phyloP scores from a whole-genome alignment of 2,329 filamentous ascomycete species.

The Xylariales sp. region DNA sequence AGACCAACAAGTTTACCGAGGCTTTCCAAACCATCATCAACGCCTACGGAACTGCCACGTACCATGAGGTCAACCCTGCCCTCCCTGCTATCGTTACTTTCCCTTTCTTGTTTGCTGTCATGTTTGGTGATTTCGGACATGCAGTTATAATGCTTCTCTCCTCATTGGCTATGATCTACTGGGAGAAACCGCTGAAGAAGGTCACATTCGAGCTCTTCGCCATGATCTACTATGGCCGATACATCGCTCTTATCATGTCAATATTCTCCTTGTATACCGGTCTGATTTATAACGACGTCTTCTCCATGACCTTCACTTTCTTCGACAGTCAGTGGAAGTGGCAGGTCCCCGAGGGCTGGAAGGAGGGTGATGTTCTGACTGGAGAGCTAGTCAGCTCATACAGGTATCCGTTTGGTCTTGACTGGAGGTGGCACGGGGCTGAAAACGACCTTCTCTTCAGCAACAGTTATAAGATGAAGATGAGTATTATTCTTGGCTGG shows the following conservation, averaged over 20 bases:
- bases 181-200: constrained; percentile 90
- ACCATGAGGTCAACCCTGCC: constrained; percentile 94
- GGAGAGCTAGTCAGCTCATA: constrained; percentile 67
- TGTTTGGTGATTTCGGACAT: constrained; percentile 98
- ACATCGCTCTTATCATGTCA: constrained; percentile 98
- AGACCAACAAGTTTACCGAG: constrained; percentile 97
- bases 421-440: constrained; percentile 94
- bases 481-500: constrained; percentile 97
- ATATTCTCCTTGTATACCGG: constrained; percentile 96
- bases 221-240: constrained; percentile 98
- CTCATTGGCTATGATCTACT: constrained; percentile 91
- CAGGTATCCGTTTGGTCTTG: constrained; percentile 91
- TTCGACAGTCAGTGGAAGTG: constrained; percentile 91
- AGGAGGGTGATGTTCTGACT: constrained; percentile 57
- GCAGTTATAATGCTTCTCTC: constrained; percentile 82
- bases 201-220: constrained; percentile 88
- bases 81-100: constrained; percentile 95
- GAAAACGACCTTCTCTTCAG: constrained; percentile 94
- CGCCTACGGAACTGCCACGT: constrained; percentile 95
- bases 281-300: constrained; percentile 95
- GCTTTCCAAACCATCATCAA: constrained; percentile 99
- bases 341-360: constrained; percentile 61
- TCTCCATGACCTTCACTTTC: constrained; percentile 86
- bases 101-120: constrained; percentile 99
- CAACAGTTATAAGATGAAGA: constrained; percentile 99